These are phyloP conservation scores for Neoarthrinium moseri DNA, from an alignment of 2,329 filamentous ascomycete genomes.

Conservation along the genomic window DNA sequence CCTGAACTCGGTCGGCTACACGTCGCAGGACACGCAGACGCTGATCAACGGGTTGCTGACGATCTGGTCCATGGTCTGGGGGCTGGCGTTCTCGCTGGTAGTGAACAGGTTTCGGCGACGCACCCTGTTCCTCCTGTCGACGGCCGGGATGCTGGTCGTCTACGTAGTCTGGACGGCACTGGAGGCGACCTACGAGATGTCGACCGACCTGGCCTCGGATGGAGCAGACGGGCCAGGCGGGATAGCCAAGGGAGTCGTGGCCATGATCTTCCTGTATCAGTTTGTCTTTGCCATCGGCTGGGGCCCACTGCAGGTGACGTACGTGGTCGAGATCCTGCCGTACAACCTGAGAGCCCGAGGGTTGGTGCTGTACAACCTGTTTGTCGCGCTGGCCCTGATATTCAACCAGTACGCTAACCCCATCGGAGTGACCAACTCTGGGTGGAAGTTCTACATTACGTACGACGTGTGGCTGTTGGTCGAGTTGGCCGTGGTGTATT, in stretches of 20 bases:
- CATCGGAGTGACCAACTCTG: constrained; percentile 18
- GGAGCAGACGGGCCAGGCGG: constrained; percentile 16
- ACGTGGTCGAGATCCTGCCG: constrained; percentile 33
- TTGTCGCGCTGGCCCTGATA: constrained; percentile 26
- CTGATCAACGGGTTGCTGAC: constrained; percentile 40
- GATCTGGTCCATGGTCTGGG: constrained; percentile 45
- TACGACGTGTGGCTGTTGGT: constrained; percentile 20
- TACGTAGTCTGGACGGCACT: constrained; percentile 16
- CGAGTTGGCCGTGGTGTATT: constrained; percentile 17
- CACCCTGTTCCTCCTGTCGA: constrained; percentile 22
- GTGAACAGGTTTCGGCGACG: constrained; percentile 19
- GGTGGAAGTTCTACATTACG: constrained; percentile 22
- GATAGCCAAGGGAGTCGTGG: constrained; percentile 22
- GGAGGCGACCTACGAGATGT: constrained; percentile 28
- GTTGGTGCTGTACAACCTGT: constrained; percentile 18
- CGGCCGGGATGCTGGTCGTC: constrained; percentile 15
- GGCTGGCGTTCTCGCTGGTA: constrained; percentile 43
- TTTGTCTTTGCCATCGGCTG: constrained; percentile 30
- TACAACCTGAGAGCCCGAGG: constrained; percentile 25
- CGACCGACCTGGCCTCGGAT: constrained; percentile 15
- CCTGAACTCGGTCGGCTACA: constrained; percentile 29
- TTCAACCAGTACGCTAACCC: constrained; percentile 25
- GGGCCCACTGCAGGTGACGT: constrained; percentile 27
- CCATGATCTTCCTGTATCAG: constrained; percentile 34
- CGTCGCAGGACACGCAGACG: constrained; percentile 21